phyloP scores from a whole-genome alignment of 2,329 filamentous ascomycete species.

The Pseudogymnoascus sp. region DNA sequence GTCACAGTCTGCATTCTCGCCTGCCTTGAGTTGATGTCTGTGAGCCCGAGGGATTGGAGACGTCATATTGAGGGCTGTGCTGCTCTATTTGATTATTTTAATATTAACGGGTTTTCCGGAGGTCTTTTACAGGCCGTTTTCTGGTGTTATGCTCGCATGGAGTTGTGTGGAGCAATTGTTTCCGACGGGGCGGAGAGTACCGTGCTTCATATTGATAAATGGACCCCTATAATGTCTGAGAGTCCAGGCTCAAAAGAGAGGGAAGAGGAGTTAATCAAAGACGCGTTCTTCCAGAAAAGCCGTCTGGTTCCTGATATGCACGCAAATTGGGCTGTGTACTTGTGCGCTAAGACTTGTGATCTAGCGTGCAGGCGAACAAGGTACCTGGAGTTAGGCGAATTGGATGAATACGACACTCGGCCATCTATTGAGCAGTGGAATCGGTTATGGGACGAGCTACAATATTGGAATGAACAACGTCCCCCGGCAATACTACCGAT shows the following conservation, averaged over 20 bases:
- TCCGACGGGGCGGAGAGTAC: constrained; percentile 42
- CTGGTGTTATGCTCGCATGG: constrained; percentile 52
- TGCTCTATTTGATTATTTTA: constrained; percentile 43
- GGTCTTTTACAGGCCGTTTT: constrained; percentile 46
- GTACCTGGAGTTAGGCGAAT: constrained; percentile 40
- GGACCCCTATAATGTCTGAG: constrained; percentile 33
- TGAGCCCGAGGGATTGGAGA: constrained; percentile 43
- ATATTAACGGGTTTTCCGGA: constrained; percentile 42
- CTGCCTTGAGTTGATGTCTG: constrained; percentile 43
- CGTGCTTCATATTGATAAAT: constrained; percentile 42
- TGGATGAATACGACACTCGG: constrained; percentile 37
- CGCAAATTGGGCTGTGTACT: constrained; percentile 52
- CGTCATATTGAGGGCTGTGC: constrained; percentile 51
- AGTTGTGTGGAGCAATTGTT: constrained; percentile 47
- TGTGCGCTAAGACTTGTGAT: constrained; percentile 45
- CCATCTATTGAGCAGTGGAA: constrained; percentile 40
- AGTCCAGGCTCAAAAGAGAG: background rate
- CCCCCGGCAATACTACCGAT: constrained; percentile 42
- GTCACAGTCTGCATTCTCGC: constrained; percentile 42
- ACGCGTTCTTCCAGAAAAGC: constrained; percentile 18
- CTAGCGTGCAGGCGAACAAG: constrained; percentile 43
- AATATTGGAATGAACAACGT: constrained; percentile 40
- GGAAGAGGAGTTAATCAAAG: background rate
- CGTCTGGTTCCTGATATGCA: constrained; percentile 43
- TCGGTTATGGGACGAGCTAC: constrained; percentile 42